Base-by-base conservation (phyloP, 805 yeast genomes). In the Candida loeiensis region DNA sequence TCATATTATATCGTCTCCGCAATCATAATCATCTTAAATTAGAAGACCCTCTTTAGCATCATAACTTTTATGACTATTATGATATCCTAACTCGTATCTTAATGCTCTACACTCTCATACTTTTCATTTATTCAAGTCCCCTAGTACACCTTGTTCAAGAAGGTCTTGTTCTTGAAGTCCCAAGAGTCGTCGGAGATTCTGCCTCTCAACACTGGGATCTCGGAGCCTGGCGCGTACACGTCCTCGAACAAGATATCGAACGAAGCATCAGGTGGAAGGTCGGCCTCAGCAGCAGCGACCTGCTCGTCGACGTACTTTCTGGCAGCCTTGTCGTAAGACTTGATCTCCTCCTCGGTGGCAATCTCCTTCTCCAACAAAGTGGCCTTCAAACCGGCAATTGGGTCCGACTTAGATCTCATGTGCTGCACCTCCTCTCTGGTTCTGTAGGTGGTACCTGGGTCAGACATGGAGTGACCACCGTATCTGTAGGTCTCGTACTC, bases 391-490 rank as follows among this genome's bases (percentile, higher is more conserved):
- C 98, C 98, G 42, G 95, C 90, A 66, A 93, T 88, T 56, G 98
- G 97, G 69, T 93, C 99, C 66, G 85, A 89, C 77, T 88, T 85
- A 32, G 98, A 88, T 77, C 99, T 86, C 97, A 93, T 90, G 76
- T 91, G 91, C 75, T 90, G 97, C 55, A 93, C 93, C 76, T 93
- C 99, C 74, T 93, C 99, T 77, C 99, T 90, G 63, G 99, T 93
- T 81, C 99, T 85, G 83, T 93, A 93, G 53, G 99, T 93, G 68
- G 99, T 93, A 79, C 99, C 99, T 60, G 99, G 99, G 73, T 93
- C 99, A 54, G 98, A 91, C 98, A 93, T 93, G 55, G 99, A 93
- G 81, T 93, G 99, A 69, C 99, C 99, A 76, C 98, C 98, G 68
- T 93, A 93, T 79, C 99, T 85, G 76, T 93, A 93, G 56, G 99